A percentile compares a stretch with the other conserved stretches of the same genome.
Evolutionary conservation across 2,329 filamentous ascomycete species (phyloP).

Genomic region (Cyanodermella asteris): DNA sequence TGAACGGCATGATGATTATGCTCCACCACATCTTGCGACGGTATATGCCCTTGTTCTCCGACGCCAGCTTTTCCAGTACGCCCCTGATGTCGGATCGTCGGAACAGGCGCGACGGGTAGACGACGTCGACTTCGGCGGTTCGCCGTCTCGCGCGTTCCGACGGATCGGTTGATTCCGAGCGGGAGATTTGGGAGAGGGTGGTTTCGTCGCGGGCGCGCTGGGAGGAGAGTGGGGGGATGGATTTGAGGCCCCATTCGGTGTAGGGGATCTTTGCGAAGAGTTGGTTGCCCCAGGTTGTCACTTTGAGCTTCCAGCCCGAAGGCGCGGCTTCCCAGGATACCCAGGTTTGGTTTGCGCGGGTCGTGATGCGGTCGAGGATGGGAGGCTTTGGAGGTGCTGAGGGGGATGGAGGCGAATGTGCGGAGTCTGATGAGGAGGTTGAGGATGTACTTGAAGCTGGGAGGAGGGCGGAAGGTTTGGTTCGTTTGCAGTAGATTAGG

Average conservation of each 20-base stretch:
- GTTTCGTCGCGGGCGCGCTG: constrained; percentile 43
- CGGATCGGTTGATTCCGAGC: too few relatives aligned
- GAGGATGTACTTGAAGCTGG: too few relatives aligned
- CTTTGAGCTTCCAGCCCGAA: constrained; percentile 65
- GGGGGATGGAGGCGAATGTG: too few relatives aligned
- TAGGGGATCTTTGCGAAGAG: constrained; percentile 74
- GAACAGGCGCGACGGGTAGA: constrained; percentile 55
- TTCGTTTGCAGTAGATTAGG: constrained; percentile 74
- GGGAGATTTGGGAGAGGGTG: too few relatives aligned
- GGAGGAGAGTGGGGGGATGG: constrained; percentile 59
- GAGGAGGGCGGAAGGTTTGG: constrained; percentile 35
- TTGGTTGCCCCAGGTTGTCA: constrained; percentile 71
- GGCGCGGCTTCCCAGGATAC: constrained; percentile 69
- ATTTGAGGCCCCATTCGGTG: constrained; percentile 96
- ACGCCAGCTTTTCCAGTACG: constrained; percentile 49
- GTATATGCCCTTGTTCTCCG: constrained; percentile 62
- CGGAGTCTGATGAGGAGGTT: too few relatives aligned
- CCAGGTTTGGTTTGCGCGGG: constrained; percentile 58
- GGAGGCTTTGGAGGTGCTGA: constrained; percentile 18
- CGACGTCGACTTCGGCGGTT: constrained; percentile 47
- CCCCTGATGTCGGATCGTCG: constrained; percentile 37
- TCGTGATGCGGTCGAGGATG: constrained; percentile 47
- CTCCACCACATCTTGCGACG: constrained; percentile 59
- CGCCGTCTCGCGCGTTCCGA: constrained; percentile 33
- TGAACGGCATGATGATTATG: constrained; percentile 60